Conservation (phyloP, 2,329 filamentous ascomycete genomes). For the Trichoderma guizhouense region DNA sequence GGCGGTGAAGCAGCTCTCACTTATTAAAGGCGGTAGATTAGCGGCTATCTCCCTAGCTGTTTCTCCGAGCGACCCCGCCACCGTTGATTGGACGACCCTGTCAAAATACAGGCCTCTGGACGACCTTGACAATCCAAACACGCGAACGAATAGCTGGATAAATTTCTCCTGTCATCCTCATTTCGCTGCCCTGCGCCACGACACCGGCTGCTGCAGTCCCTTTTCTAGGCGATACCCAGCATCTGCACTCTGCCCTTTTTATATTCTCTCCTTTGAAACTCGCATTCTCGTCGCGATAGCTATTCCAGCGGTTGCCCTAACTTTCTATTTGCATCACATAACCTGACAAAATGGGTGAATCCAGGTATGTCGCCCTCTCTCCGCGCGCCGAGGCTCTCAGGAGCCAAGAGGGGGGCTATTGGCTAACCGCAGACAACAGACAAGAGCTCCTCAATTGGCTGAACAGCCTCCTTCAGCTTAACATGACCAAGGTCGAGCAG, state of each 20-base stretch:
- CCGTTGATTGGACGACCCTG: conserved; percentile 40
- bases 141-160: conserved; percentile 24
- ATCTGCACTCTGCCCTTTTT: neutral
- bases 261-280: neutral
- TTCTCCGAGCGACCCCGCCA: conserved; percentile 28
- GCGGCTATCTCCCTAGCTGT: conserved; percentile 17
- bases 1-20: conserved; percentile 23
- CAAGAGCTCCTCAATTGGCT: conserved; percentile 96
- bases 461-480: conserved; percentile 96
- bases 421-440: conserved; percentile 48
- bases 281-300: neutral
- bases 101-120: conserved; percentile 20
- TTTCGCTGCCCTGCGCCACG: conserved; percentile 18
- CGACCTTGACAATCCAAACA: conserved; percentile 17
- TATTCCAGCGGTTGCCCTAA: conserved; percentile 11
- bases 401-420: neutral
- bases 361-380: conserved; percentile 35
- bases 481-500: conserved; percentile 98
- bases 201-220: conserved; percentile 12
- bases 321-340: conserved; percentile 10
- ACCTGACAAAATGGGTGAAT: conserved; percentile 46
- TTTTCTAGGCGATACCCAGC: conserved; percentile 18
- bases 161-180: conserved; percentile 24
- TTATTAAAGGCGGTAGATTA: neutral
- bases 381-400: conserved; percentile 1